These are phyloP conservation scores for Blumeria hordei DNA, from an alignment of 2,329 filamentous ascomycete genomes.

Conservation along the genomic window DNA sequence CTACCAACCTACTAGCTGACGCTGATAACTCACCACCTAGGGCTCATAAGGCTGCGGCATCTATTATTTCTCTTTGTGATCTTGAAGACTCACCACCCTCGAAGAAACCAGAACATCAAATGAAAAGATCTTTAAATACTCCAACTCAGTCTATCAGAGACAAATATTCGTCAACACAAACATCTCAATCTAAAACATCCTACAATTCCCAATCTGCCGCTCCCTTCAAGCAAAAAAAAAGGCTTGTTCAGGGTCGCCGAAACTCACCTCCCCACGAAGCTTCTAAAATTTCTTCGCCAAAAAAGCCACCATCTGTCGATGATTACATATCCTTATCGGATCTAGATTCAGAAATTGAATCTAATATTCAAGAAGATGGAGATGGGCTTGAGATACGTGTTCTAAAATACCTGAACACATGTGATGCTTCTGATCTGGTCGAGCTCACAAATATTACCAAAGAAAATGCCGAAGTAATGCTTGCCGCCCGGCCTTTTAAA, in stretches of 20 bases:
- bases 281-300: conserved; percentile 6
- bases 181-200: conserved; percentile 3
- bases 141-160: conserved; percentile 31
- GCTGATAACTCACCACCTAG: background rate
- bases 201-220: conserved; percentile 6
- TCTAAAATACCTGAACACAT: conserved; percentile 63
- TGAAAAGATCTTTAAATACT: conserved; percentile 28
- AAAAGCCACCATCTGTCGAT: conserved; percentile 5
- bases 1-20: conserved; percentile 22
- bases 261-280: conserved; percentile 7
- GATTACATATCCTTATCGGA: conserved; percentile 13
- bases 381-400: conserved; percentile 29
- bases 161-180: conserved; percentile 28
- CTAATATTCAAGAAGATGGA: conserved; percentile 16
- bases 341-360: conserved; percentile 7
- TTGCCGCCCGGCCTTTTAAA: conserved; percentile 52
- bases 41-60: background rate
- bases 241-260: conserved; percentile 14
- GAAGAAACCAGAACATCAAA: conserved; percentile 20
- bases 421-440: conserved; percentile 47
- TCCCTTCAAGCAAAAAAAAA: conserved; percentile 14
- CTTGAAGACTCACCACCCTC: conserved; percentile 4
- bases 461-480: conserved; percentile 40
- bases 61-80: conserved; percentile 10
- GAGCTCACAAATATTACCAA: conserved; percentile 59